A percentile compares a stretch with the other conserved stretches of the same genome.
These are phyloP conservation scores for Vicia villosa DNA, from an alignment of 306 rosid species.

Conservation along the genomic window DNA sequence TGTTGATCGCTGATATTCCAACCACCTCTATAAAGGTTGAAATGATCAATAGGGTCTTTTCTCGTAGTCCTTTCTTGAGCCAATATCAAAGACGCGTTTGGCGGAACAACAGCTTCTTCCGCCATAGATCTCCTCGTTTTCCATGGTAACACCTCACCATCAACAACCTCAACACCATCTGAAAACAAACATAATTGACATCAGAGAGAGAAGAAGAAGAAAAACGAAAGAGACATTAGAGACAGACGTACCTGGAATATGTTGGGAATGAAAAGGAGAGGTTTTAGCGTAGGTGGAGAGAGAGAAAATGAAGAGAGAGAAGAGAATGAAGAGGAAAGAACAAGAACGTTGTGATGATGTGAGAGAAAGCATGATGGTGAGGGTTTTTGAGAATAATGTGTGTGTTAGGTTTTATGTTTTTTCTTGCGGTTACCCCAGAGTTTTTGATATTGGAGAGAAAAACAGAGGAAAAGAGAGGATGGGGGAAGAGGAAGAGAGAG, in stretches of 20 bases:
- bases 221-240: not conserved
- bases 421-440: slow-evolving; percentile 40
- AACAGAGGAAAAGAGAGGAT: slow-evolving; percentile 31
- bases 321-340: slow-evolving; percentile 27
- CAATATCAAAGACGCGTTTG: slow-evolving; percentile 59
- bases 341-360: slow-evolving; percentile 35
- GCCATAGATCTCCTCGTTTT: slow-evolving; percentile 61
- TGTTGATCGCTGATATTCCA: slow-evolving; percentile 78
- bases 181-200: no score
- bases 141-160: slow-evolving; percentile 52
- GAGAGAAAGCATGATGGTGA: slow-evolving; percentile 42
- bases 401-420: slow-evolving; percentile 12
- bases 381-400: not conserved
- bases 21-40: slow-evolving; percentile 74
- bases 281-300: slow-evolving; percentile 31
- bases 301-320: slow-evolving; percentile 21
- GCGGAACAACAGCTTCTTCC: slow-evolving; percentile 19
- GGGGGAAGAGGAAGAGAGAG: slow-evolving; percentile 17
- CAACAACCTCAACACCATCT: slow-evolving; percentile 44
- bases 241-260: slow-evolving; percentile 39
- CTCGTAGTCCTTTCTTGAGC: slow-evolving; percentile 66
- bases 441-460: slow-evolving; percentile 33
- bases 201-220: not conserved
- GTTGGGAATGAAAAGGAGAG: slow-evolving; percentile 24
- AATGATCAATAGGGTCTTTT: slow-evolving; percentile 61